Base-by-base conservation (phyloP, 306 rosid genomes). In the Casuarina equisetifolia region DNA sequence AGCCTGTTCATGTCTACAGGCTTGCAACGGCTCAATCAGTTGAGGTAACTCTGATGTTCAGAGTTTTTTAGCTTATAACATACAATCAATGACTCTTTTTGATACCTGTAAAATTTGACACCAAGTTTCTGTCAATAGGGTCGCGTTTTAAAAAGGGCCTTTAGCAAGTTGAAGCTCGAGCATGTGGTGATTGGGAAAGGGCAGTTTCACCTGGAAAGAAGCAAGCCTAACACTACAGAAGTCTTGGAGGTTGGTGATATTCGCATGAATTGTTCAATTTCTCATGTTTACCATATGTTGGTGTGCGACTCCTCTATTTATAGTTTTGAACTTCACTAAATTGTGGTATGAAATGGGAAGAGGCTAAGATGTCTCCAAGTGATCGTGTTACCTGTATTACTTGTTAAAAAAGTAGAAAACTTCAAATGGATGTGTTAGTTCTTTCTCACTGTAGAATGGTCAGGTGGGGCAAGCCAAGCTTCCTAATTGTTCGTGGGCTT, bases 1-100 rank as follows among this genome's bases (percentile, higher is more conserved):
- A 91, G 77, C 99, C 99, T 55, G 99, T 96, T 74, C 99, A 96
- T 83, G 98, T 96, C 69, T 96, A 96, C 83, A 88, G 98, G 86
- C 97, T 96, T 72, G 88, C 97, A 39, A 96, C 99, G 10, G 98
- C 99, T 40, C 99, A 92, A 70, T 96, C 99, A 42, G 75, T 92
- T 0, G 99, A 96, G 94, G 99, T 92, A 84, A 53, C 76, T 38
- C 25, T 35, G 36, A 49, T 55, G 59, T 42, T 67, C 58, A 39
- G 17, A 78, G 7, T 69, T 73, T 25, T 51, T 73, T 32, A 58
- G 12, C 15, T 73, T 3, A 40, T 42, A 32, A 25, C 42, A 17
- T 67, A 36, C 8, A 66, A 32, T 62, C 62, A 44, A 57, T 49
- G 12, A n/a, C 48, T 49, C 32, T 52, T 70, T 74, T 17, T 63